Evolutionary conservation across 2,329 filamentous ascomycete species (phyloP), one percentile per base, ranked within the genome.

Genomic region (Exophiala bonariae): DNA sequence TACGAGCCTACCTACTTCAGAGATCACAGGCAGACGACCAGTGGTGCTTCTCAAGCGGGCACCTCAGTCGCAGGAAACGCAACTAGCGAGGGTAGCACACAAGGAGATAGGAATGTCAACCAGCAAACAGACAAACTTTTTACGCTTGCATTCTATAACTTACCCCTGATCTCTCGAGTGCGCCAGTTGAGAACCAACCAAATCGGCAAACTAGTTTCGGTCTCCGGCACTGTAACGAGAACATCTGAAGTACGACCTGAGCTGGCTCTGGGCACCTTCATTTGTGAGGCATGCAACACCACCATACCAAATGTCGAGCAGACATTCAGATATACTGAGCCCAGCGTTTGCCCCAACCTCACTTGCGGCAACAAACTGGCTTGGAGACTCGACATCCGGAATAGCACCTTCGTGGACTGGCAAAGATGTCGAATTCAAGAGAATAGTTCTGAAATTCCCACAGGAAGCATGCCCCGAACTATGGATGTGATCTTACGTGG

Each of bases 331-430:
- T 99, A 96, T 69, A 96, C 92, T 0, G 93, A 99, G 65, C 93
- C 93, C 1, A 92, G 90, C 3, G 89, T 96, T 72, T 99, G 93
- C 60, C 92, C 93, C 8, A 97, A 97, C 63, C 66, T 75, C 19
- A 87, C 80, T 5, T 99, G 93, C 66, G 85, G 85, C 60, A 99
- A 99, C 71, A 85, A 93, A 19, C 75, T 85, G 49, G 89, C 87
- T n/a, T 99, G 93, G 93, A 84, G 90, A 57, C 73, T 99, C n/a
- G 92, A 99, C 61, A 96, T 99, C 62, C 81, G 89, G 34, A 92
- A 95, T 67, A 96, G 91, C 67, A 97, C 91, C 0, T 99, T 99
- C 65, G 87, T 99, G 52, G 93, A 99, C 71, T 99, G 93, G 93
- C 93, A 99, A 66, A 97, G 97, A 67, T 90, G 97, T 18, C 87